These are phyloP conservation scores for Kwoniella dejecticola DNA, from an alignment of 768 basidiomycete species.

Conservation along the genomic window DNA sequence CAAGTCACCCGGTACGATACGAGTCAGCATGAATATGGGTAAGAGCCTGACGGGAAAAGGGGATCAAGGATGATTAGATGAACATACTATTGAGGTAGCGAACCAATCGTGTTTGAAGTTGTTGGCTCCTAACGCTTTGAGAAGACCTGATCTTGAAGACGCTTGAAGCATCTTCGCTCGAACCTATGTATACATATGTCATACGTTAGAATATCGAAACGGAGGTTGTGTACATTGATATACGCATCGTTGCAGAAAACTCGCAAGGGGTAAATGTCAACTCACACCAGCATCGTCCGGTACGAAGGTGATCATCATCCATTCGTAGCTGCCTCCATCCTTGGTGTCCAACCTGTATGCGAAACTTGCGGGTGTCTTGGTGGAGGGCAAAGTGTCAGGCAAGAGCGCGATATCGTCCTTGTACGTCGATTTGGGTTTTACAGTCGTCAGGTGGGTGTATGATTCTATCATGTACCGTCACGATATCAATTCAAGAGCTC, in stretches of 20 bases:
- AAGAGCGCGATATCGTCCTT: slow-evolving; percentile 49
- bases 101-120: slow-evolving; percentile 54
- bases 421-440: slow-evolving; percentile 37
- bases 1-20: too few relatives aligned
- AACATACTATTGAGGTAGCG: slow-evolving; percentile 48
- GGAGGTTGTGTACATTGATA: too few relatives aligned
- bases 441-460: slow-evolving; percentile 40
- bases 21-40: too few relatives aligned
- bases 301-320: slow-evolving; percentile 55
- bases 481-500: background rate
- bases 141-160: slow-evolving; percentile 46
- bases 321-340: slow-evolving; percentile 44
- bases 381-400: slow-evolving; percentile 36
- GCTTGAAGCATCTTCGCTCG: slow-evolving; percentile 56
- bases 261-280: too few relatives aligned
- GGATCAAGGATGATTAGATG: background rate
- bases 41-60: too few relatives aligned
- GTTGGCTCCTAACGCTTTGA: slow-evolving; percentile 50
- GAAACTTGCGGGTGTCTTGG: slow-evolving; percentile 52
- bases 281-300: slow-evolving; percentile 53
- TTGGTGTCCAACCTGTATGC: slow-evolving; percentile 49
- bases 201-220: background rate
- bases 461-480: slow-evolving; percentile 30
- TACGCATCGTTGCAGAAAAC: too few relatives aligned
- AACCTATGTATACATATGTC: slow-evolving; percentile 27